Base-by-base conservation (phyloP, 1,139 yeast species). In the Meyerozyma elateridarum region DNA sequence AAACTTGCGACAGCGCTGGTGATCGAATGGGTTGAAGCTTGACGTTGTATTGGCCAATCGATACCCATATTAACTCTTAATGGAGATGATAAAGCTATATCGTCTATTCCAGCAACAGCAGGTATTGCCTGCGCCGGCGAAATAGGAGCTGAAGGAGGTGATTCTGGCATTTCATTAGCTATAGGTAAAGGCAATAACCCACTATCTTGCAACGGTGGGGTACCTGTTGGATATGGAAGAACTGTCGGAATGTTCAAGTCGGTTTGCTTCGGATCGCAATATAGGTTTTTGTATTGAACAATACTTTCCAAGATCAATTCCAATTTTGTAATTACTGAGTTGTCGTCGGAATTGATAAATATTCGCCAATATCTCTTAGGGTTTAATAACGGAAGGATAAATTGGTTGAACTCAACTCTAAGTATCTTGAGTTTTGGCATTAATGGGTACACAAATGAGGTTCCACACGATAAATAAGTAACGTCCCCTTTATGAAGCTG, bases 311-410 rank as follows among this genome's bases (percentile, higher is more conserved):
- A 57, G 1, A 65, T 55, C 1, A 30, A 33, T 40, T 68, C 77
- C 36, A 76, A 52, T 6, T 45, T 42, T 9, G 47, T 46, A 8
- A 75, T 48, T 1, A 56, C 55, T 5, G 46, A 38, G 0, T 41
- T 39, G 33, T 69, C 68, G 3, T 52, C 59, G 0, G 73, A 51
- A 31, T 62, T 63, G 4, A 81, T 50, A 20, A 65, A 65, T 2
- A 82, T 69, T 37, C 76, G 70, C 89, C 89, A 82, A 52, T 77
- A 82, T 42, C 88, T 59, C 37, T 79, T 81, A 0, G 89, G 89
- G 41, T 79, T 79, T 7, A 76, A 75, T 41, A 82, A 63, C 1
- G 88, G 85, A 20, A 83, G 49, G 2, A 82, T 64, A 45, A 79
- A 80, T 38, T 76, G 78, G 40, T 70, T 67, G 30, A 51, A 46